Evolutionary conservation across 495 filamentous ascomycete genomes (phyloP).

Genomic region (Bathelium albidoporum): DNA sequence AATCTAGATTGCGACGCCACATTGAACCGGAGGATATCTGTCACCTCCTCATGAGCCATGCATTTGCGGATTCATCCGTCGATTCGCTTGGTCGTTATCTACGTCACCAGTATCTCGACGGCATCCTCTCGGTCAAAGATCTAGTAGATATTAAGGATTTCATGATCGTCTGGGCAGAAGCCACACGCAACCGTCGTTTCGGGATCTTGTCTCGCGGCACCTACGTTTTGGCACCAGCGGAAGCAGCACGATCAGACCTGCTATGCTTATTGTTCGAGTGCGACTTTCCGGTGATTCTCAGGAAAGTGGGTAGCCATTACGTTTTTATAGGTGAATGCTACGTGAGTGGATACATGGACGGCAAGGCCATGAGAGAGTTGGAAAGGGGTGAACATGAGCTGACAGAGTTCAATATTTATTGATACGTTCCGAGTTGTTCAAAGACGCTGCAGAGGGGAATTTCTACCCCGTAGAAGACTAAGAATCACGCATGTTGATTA

Average conservation of each 20-base stretch:
- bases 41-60: not conserved
- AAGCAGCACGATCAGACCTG: not conserved
- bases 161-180: not conserved
- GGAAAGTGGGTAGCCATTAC: not conserved
- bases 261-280: not conserved
- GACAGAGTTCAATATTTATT: no score
- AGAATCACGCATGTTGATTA: no score
- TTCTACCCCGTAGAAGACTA: no score
- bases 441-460: no score
- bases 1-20: not conserved
- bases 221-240: not conserved
- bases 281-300: not conserved
- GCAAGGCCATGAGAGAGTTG: not conserved
- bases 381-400: not conserved
- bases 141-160: not conserved
- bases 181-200: not conserved
- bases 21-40: not conserved
- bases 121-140: not conserved
- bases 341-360: not conserved
- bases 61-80: not conserved
- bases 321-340: not conserved
- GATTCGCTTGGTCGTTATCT: not conserved
- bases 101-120: no score
- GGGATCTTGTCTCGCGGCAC: not conserved
- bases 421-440: no score